A percentile compares a stretch with the other conserved stretches of the same genome.
These are phyloP conservation scores for Globisporangium paddicum DNA, from an alignment of 352 stramenopile species.

Conservation along the genomic window DNA sequence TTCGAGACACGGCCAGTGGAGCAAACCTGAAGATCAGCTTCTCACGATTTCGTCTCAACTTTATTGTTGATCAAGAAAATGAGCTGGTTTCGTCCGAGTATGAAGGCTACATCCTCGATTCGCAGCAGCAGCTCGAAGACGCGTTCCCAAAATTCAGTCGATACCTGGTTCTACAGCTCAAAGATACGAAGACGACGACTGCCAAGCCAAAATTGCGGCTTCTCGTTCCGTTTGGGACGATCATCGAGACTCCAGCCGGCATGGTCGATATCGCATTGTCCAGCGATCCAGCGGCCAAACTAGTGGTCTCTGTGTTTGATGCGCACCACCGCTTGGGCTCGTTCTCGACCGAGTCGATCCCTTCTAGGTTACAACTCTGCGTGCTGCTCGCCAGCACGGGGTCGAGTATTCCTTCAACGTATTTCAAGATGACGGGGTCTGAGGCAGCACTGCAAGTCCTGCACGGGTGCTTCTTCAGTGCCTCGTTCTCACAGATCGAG, in stretches of 20 bases:
- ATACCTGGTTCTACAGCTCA: constrained; percentile 25
- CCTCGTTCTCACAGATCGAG: constrained; percentile 25
- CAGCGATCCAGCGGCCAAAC: constrained; percentile 1
- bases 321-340: constrained; percentile 22
- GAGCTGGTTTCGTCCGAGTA: constrained; percentile 29
- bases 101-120: constrained; percentile 29
- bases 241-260: constrained; percentile 9
- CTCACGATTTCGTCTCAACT: constrained; percentile 31
- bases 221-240: constrained; percentile 25
- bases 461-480: constrained; percentile 26
- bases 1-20: constrained; percentile 7
- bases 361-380: constrained; percentile 33
- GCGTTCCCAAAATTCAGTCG: constrained; percentile 31
- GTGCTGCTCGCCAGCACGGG: constrained; percentile 28
- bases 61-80: constrained; percentile 20
- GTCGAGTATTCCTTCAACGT: constrained; percentile 19
- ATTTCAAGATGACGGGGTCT: constrained; percentile 33
- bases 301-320: constrained; percentile 21
- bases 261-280: constrained; percentile 18
- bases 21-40: constrained; percentile 27
- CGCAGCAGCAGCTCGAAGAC: constrained; percentile 30
- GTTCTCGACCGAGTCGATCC: constrained; percentile 25
- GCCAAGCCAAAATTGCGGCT: constrained; percentile 18
- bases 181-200: constrained; percentile 14
- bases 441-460: constrained; percentile 40